Evolutionary conservation across 2,329 filamentous ascomycete species (phyloP).

Genomic region (Pestalotiopsis fici): DNA sequence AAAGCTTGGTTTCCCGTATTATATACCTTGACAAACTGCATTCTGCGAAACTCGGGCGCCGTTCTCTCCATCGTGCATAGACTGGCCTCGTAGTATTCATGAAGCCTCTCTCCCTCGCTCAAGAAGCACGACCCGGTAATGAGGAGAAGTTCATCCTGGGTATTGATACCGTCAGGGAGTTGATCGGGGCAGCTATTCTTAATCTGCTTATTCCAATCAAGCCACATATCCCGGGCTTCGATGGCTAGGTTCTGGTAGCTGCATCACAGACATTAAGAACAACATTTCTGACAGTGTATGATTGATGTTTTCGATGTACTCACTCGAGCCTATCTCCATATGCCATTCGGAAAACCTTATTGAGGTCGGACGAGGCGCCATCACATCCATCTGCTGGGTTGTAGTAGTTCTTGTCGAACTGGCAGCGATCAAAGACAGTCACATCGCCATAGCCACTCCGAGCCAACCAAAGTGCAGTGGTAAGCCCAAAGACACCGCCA

Average conservation of each 20-base stretch:
- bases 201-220: conserved; percentile 24
- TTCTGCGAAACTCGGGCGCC: too few species aligned
- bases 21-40: too few species aligned
- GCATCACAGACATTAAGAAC: neutral
- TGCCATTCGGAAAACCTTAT: conserved; percentile 18
- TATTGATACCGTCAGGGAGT: conserved; percentile 19
- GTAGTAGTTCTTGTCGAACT: conserved; percentile 16
- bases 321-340: conserved; percentile 12
- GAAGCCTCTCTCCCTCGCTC: too few species aligned
- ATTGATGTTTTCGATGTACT: neutral
- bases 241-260: conserved; percentile 25
- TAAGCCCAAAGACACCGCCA: too few species aligned
- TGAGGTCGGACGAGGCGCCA: conserved; percentile 18
- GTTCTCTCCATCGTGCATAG: too few species aligned
- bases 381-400: conserved; percentile 15
- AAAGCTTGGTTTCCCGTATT: too few species aligned
- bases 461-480: too few species aligned
- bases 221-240: conserved; percentile 31
- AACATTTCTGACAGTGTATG: too few species aligned
- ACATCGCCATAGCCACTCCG: too few species aligned
- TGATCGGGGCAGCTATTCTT: conserved; percentile 11
- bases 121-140: too few species aligned
- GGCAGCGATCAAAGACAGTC: conserved; percentile 15
- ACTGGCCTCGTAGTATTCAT: too few species aligned
- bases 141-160: too few species aligned